A percentile compares a stretch with the other conserved stretches of the same genome.
phyloP scores from a whole-genome alignment of 257 asterid species.

The Ilex aquifolium region DNA sequence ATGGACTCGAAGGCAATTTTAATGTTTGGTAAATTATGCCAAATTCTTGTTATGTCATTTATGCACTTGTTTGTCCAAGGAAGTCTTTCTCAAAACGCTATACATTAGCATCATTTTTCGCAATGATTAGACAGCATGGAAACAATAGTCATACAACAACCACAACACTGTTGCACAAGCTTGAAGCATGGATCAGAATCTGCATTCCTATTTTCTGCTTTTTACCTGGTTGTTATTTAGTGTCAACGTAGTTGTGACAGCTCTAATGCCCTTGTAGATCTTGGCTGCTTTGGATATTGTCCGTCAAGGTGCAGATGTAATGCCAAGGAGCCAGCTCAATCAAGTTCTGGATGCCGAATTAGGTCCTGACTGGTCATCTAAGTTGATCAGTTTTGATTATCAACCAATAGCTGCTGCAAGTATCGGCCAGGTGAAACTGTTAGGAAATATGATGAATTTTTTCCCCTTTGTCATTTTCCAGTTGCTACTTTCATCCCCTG shows the following conservation, averaged over 20 bases:
- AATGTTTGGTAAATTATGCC: too few relatives aligned
- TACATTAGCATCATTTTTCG: too few relatives aligned
- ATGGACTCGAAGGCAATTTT: too few relatives aligned
- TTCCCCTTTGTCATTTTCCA: slow-evolving; percentile 10
- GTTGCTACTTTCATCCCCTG: background rate
- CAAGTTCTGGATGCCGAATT: slow-evolving; percentile 84
- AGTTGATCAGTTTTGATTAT: slow-evolving; percentile 69
- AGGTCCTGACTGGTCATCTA: slow-evolving; percentile 73
- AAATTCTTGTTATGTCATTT: too few relatives aligned
- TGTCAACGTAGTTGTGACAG: slow-evolving; percentile 16
- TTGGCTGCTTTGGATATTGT: slow-evolving; percentile 92
- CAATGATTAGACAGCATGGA: too few relatives aligned
- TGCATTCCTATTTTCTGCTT: background rate
- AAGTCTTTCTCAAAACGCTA: too few relatives aligned
- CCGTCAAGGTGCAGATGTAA: slow-evolving; percentile 97
- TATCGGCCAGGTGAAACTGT: slow-evolving; percentile 78
- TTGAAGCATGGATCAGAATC: slow-evolving; percentile 1
- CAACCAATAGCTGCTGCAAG: slow-evolving; percentile 97
- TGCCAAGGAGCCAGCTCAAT: slow-evolving; percentile 89
- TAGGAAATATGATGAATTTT: slow-evolving; percentile 1
- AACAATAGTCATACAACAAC: background rate
- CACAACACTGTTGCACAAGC: background rate
- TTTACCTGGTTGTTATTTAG: background rate
- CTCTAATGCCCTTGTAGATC: slow-evolving; percentile 47
- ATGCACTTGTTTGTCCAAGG: too few relatives aligned